These are phyloP conservation scores for Xylariaceae sp. DNA, from an alignment of 2,329 filamentous ascomycete species.

Conservation along the genomic window DNA sequence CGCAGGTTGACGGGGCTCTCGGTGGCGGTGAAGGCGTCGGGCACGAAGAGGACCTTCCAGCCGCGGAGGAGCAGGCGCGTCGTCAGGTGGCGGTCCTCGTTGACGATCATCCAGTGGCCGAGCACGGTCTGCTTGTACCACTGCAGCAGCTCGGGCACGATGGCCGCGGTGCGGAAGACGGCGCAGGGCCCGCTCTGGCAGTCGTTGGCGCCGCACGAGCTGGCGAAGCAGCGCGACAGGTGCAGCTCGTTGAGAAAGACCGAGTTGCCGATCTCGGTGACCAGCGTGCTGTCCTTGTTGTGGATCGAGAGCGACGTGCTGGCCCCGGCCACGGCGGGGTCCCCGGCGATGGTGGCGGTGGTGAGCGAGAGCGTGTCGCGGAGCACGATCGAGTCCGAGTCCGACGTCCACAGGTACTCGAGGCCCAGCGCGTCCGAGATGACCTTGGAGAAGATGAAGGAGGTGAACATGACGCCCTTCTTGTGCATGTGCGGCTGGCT, in stretches of 20 bases:
- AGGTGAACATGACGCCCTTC: constrained; percentile 31
- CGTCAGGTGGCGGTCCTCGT: constrained; percentile 31
- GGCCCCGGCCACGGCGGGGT: constrained; percentile 24
- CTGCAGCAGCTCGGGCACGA: constrained; percentile 23
- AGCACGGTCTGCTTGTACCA: constrained; percentile 30
- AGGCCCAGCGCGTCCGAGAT: constrained; percentile 24
- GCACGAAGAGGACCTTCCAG: constrained; percentile 26
- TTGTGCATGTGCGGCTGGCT: constrained; percentile 30
- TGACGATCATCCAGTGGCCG: constrained; percentile 28
- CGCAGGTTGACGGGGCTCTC: constrained; percentile 27
- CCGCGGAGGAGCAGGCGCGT: constrained; percentile 26
- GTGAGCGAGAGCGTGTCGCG: constrained; percentile 21
- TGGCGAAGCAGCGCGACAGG: constrained; percentile 24
- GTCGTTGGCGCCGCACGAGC: constrained; percentile 16
- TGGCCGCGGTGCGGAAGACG: constrained; percentile 23
- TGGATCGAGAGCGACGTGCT: constrained; percentile 27
- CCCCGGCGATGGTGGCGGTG: constrained; percentile 23
- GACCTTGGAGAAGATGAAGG: constrained; percentile 26
- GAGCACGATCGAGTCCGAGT: constrained; percentile 28
- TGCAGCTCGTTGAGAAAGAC: constrained; percentile 29
- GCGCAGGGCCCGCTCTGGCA: constrained; percentile 30
- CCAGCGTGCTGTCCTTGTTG: constrained; percentile 23
- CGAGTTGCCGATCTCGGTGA: constrained; percentile 23
- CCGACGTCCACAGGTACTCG: constrained; percentile 29
- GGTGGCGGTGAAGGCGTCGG: constrained; percentile 26